A percentile compares a stretch with the other conserved stretches of the same genome.
These are phyloP conservation scores for Pontederia paniculata DNA, from an alignment of 176 grass and related monocot genomes.

Conservation along the genomic window DNA sequence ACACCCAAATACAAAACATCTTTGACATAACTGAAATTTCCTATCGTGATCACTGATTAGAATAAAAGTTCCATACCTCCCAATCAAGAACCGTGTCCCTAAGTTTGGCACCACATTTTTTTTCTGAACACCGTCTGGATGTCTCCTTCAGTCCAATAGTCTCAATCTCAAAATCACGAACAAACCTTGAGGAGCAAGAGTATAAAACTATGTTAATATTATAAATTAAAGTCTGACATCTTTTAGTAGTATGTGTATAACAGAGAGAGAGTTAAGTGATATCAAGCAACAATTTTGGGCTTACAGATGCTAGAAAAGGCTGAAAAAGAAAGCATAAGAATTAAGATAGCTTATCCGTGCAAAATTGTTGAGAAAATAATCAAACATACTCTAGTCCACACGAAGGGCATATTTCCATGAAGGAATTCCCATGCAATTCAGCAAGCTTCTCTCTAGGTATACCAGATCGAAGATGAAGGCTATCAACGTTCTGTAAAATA, in stretches of 20 bases:
- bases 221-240: too few species aligned
- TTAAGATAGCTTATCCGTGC: not conserved
- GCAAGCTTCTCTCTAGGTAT: slow-evolving; percentile 76
- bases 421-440: slow-evolving; percentile 94
- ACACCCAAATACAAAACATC: too few species aligned
- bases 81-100: slow-evolving; percentile 98
- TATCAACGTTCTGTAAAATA: slow-evolving; percentile 76
- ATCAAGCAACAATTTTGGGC: not conserved
- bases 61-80: slow-evolving; percentile 45
- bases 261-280: slow-evolving; percentile 13
- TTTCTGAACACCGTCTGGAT: slow-evolving; percentile 67
- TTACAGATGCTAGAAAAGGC: too few species aligned
- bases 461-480: slow-evolving; percentile 90
- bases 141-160: slow-evolving; percentile 95
- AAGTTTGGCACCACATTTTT: slow-evolving; percentile 58
- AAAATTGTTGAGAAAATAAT: slow-evolving; percentile 10
- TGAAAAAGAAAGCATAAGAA: too few species aligned
- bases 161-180: slow-evolving; percentile 98
- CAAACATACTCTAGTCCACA: slow-evolving; percentile 76
- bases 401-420: slow-evolving; percentile 77
- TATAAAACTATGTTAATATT: not conserved
- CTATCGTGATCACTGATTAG: slow-evolving; percentile 7
- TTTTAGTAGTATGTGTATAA: not conserved
- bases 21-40: not conserved
- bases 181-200: slow-evolving; percentile 46